Base-by-base conservation (phyloP, 345 rosid genomes). In the Abelmoschus esculentus region DNA sequence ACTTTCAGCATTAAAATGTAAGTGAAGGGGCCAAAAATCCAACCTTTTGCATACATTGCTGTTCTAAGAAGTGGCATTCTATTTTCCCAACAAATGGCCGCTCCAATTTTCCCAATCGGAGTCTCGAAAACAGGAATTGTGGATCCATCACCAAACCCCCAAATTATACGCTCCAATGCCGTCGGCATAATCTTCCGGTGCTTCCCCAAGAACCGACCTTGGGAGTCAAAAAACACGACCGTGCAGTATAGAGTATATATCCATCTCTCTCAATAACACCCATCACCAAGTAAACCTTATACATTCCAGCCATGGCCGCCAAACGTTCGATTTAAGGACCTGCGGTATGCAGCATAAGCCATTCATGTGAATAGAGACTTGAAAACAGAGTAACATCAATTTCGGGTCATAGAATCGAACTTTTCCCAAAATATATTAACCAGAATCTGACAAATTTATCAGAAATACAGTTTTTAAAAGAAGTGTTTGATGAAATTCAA, bases 111-210 rank as follows among this genome's bases (percentile, higher is more conserved):
- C 9, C 97, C 96, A 36, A 91, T 71, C 2, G 93, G 86, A 22
- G 96, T 88, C 42, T 89, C 90, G 40, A 89, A 83, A 63, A 93
- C 96, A 5, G 96, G 93, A 65, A 93, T 86, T 3, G 93, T 93
- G 0, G 95, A 93, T 52, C 97, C 97, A 79, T 93, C 98, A 40
- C 97, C 96, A 22, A 91, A 91, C 22, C 98, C 98, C 98, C 97
- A 93, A 19, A 93, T 85, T 28, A 90, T 81, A 55, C 93, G 96
- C 81, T 93, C 98, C 31, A 89, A 73, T 55, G 87, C 92, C 0
- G 96, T 93, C 61, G 97, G 98, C 97, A 91, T 89, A 78, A 91
- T 53, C 79, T 93, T 93, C 15, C 98, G 70, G 55, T 93, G 98
- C 86, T 93, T 93, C 50, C 93, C 96, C 46, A 93, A 83, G 84